These are phyloP conservation scores for Monilinia fructicola DNA, from an alignment of 2,329 filamentous ascomycete species.

Conservation along the genomic window DNA sequence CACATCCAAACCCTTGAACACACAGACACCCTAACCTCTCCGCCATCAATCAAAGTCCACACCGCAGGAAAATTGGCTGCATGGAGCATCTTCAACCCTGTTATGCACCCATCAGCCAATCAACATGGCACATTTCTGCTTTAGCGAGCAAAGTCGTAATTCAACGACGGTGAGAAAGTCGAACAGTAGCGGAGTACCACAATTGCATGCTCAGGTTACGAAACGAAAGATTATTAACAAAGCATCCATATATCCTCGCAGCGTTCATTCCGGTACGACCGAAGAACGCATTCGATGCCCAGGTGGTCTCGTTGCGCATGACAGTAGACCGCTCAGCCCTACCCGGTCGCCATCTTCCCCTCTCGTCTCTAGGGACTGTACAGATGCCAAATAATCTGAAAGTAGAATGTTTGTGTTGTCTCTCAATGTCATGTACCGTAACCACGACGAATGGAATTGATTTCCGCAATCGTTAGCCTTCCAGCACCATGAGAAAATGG, in stretches of 20 bases:
- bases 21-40: slow-evolving; percentile 20
- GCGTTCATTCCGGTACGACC: slow-evolving; percentile 17
- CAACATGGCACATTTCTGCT: slow-evolving; percentile 2
- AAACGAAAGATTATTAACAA: slow-evolving; percentile 14
- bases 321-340: slow-evolving; percentile 31
- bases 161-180: slow-evolving; percentile 26
- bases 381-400: slow-evolving; percentile 19
- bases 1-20: slow-evolving; percentile 12
- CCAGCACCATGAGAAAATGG: background rate
- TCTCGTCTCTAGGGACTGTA: slow-evolving; percentile 6
- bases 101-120: slow-evolving; percentile 25
- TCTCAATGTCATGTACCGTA: slow-evolving; percentile 2
- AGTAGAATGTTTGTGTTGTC: slow-evolving; percentile 10
- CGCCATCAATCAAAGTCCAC: slow-evolving; percentile 26
- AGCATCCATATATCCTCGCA: slow-evolving; percentile 9
- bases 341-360: slow-evolving; percentile 28
- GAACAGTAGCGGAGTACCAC: slow-evolving; percentile 18
- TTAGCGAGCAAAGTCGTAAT: slow-evolving; percentile 24
- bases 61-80: slow-evolving; percentile 27
- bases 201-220: slow-evolving; percentile 4
- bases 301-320: slow-evolving; percentile 23
- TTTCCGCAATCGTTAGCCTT: slow-evolving; percentile 1
- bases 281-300: slow-evolving; percentile 18
- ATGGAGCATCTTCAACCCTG: slow-evolving; percentile 20
- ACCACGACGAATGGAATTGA: slow-evolving; percentile 3